Conservation (phyloP, 1,284 basidiomycete species). For the Ceratobasidium papillatum region DNA sequence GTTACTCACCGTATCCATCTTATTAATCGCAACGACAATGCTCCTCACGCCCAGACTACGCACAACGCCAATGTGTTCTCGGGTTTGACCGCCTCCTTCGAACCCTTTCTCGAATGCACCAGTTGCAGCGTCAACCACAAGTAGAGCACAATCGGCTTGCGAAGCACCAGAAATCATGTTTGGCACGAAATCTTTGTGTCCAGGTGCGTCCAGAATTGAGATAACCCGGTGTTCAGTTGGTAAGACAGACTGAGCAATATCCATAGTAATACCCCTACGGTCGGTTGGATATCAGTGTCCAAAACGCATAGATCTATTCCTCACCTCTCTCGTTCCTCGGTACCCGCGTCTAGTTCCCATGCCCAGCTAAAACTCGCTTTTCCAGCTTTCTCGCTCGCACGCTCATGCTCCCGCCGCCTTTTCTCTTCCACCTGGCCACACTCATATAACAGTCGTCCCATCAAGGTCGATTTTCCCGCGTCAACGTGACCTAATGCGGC, state of each 20-base stretch:
- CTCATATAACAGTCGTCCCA: conserved; percentile 94
- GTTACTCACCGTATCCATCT: conserved; percentile 81
- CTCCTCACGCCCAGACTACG: conserved; percentile 95
- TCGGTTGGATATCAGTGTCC: background rate
- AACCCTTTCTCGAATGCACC: conserved; percentile 98
- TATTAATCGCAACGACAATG: conserved; percentile 93
- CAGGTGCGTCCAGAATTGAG: conserved; percentile 95
- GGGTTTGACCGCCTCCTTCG: conserved; percentile 92
- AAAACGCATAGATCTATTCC: conserved; percentile 43
- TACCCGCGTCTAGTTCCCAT: conserved; percentile 94
- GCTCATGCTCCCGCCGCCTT: conserved; percentile 83
- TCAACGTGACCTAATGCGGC: conserved; percentile 86
- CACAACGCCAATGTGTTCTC: conserved; percentile 93
- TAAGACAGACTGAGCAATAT: conserved; percentile 89
- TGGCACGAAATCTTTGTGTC: conserved; percentile 97
- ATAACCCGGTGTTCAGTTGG: conserved; percentile 80
- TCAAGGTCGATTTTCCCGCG: conserved; percentile 97
- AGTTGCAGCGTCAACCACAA: conserved; percentile 91
- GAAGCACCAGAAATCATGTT: conserved; percentile 99
- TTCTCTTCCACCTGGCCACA: conserved; percentile 89
- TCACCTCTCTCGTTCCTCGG: conserved; percentile 91
- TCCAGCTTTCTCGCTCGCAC: conserved; percentile 89
- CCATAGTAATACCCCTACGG: conserved; percentile 94
- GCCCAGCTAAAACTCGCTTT: conserved; percentile 98
- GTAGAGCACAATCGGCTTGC: conserved; percentile 93